phyloP scores from a whole-genome alignment of 2,329 filamentous ascomycete species.

The Lachnellula cervina region DNA sequence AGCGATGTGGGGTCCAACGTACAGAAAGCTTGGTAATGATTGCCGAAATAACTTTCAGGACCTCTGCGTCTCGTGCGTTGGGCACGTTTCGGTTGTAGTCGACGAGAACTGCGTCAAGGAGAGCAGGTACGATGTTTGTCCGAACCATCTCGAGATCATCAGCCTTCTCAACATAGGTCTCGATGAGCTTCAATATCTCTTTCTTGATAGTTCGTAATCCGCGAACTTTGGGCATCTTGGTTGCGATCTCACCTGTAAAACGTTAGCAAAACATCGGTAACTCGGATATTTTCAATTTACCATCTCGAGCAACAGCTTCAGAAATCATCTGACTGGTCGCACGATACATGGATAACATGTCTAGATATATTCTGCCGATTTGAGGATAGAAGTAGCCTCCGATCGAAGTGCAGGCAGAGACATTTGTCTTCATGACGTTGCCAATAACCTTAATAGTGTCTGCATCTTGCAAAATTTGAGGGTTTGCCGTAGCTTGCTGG shows the following conservation, averaged over 20 bases:
- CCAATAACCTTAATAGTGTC: conserved; percentile 98
- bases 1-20: conserved; percentile 52
- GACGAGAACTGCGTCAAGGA: conserved; percentile 86
- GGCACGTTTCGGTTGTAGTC: conserved; percentile 98
- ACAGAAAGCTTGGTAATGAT: conserved; percentile 96
- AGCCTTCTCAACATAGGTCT: conserved; percentile 96
- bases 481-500: conserved; percentile 75
- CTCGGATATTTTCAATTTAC: conserved; percentile 39
- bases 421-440: conserved; percentile 99
- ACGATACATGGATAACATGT: conserved; percentile 99
- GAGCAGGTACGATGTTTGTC: conserved; percentile 88
- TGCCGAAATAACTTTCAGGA: conserved; percentile 94
- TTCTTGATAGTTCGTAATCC: conserved; percentile 98
- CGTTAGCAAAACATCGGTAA: conserved; percentile 30
- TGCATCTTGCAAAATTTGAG: conserved; percentile 79
- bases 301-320: conserved; percentile 80
- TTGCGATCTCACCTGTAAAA: conserved; percentile 72
- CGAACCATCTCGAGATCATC: conserved; percentile 94
- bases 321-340: conserved; percentile 96
- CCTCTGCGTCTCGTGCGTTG: conserved; percentile 91
- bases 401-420: conserved; percentile 95
- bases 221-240: conserved; percentile 94
- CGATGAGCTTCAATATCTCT: conserved; percentile 96
- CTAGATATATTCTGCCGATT: conserved; percentile 93
- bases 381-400: conserved; percentile 97